Percentiles rank a stretch among this genome's conserved stretches.
Conservation (phyloP, 352 stramenopile genomes). For the Phytophthora niederhauseri region DNA sequence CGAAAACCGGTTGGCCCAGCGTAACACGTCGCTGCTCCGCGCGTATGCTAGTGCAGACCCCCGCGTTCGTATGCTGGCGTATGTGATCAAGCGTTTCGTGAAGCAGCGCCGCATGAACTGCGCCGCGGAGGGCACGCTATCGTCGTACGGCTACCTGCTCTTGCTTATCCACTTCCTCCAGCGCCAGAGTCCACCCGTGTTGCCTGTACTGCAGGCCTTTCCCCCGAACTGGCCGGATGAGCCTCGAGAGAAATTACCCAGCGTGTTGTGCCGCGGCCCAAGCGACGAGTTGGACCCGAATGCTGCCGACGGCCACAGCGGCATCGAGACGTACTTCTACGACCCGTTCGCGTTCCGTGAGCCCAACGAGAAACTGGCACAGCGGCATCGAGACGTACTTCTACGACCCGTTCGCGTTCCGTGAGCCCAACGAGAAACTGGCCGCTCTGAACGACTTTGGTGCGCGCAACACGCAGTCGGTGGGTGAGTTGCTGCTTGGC, state of each 20-base stretch:
- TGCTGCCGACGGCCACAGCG: conserved; percentile 26
- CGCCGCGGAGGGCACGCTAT: conserved; percentile 79
- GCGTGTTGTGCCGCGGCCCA: conserved; percentile 56
- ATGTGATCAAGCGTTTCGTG: conserved; percentile 83
- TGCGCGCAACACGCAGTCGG: conserved; percentile 49
- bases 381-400: conserved; percentile 91
- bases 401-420: conserved; percentile 74
- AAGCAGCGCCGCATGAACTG: conserved; percentile 88
- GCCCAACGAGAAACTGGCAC: conserved; percentile 50
- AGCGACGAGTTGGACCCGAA: conserved; percentile 46
- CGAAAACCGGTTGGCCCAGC: conserved; percentile 97
- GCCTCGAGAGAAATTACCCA: conserved; percentile 47
- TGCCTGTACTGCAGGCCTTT: conserved; percentile 79
- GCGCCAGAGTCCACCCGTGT: conserved; percentile 63
- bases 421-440: conserved; percentile 53
- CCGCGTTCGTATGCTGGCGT: conserved; percentile 81
- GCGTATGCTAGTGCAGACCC: conserved; percentile 90
- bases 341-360: conserved; percentile 72
- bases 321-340: conserved; percentile 87
- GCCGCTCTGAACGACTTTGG: conserved; percentile 48
- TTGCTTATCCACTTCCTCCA: conserved; percentile 89
- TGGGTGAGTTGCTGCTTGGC: conserved; percentile 72
- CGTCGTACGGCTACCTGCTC: conserved; percentile 85
- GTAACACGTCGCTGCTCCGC: conserved; percentile 96
- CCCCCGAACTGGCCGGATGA: conserved; percentile 56